These are phyloP conservation scores for Cadophora luteo-olivacea DNA, from an alignment of 2,329 filamentous ascomycete species.

Conservation along the genomic window DNA sequence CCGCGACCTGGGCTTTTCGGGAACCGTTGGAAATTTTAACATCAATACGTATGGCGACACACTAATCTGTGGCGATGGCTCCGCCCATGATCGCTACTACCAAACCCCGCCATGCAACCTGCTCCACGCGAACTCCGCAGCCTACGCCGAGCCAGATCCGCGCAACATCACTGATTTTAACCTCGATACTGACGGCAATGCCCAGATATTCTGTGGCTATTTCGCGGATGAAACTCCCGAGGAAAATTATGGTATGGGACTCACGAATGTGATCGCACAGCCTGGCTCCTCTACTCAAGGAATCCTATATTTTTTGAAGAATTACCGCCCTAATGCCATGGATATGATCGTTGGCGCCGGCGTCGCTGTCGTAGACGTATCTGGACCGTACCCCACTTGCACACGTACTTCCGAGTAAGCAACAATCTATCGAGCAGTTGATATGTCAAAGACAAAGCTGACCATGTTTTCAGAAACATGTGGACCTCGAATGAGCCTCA, in stretches of 20 bases:
- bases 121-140: conserved; percentile 12
- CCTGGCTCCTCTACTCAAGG: background rate
- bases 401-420: conserved; percentile 13
- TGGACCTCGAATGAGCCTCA: conserved; percentile 14
- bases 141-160: conserved; percentile 1
- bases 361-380: conserved; percentile 20
- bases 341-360: conserved; percentile 24
- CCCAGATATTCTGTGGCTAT: conserved; percentile 18
- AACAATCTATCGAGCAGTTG: background rate
- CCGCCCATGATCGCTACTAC: background rate
- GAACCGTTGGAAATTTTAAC: conserved; percentile 5
- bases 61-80: conserved; percentile 21
- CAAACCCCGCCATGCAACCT: conserved; percentile 1
- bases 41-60: conserved; percentile 23
- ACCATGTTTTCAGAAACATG: background rate
- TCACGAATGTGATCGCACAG: conserved; percentile 20
- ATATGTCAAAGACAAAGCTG: background rate
- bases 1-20: conserved; percentile 24
- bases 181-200: background rate
- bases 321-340: conserved; percentile 2
- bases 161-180: conserved; percentile 18
- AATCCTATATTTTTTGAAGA: conserved; percentile 23
- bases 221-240: conserved; percentile 12
- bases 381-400: conserved; percentile 13
- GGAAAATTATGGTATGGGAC: conserved; percentile 14